Base-by-base conservation (phyloP, 2,329 filamentous ascomycete species). In the Huntiella decipiens region DNA sequence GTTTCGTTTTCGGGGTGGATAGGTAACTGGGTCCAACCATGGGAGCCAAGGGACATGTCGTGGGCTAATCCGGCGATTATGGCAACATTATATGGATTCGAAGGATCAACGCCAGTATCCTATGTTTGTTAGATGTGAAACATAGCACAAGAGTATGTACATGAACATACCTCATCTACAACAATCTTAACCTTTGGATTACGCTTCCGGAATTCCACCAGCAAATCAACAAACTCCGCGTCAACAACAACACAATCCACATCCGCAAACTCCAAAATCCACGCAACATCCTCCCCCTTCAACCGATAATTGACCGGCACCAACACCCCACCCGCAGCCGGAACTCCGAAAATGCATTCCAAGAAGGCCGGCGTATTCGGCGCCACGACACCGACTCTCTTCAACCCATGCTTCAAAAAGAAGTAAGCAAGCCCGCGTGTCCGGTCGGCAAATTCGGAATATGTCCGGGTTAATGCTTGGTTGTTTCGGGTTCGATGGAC, bases 311-410 rank as follows among this genome's bases (percentile, higher is more conserved):
- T 76, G 22, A 61, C 71, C 1, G 71, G 71, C 45, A 94, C 81
- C 51, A 86, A 76, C 17, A 92, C 73, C 5, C 70, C 82, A 1
- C 85, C 85, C 0, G 82, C 82, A 1, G 82, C 87, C 1, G 78
- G 79, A 53, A 95, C 80, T 1, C 82, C 91, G 57, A 84, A 98
- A 51, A 94, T 83, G 5, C 77, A 74, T 63, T 96, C 88, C 22
- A 98, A 67, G 55, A 96, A 96, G 0, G 87, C 87, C 0, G 91
- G 91, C 1, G 91, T 98, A 59, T 98, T 98, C 3, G 91, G 83
- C 6, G 77, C 79, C 8, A 98, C 67, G 41, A 98, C 79, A 5
- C 91, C 91, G 4, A 96, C 81, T 50, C 82, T 72, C 55, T 75
- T 79, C 56, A 75, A 77, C 4, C 73, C 70, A 56, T 82, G 74